Base-by-base conservation (phyloP, 2,329 filamentous ascomycete species). In the Trichoderma atroviride region DNA sequence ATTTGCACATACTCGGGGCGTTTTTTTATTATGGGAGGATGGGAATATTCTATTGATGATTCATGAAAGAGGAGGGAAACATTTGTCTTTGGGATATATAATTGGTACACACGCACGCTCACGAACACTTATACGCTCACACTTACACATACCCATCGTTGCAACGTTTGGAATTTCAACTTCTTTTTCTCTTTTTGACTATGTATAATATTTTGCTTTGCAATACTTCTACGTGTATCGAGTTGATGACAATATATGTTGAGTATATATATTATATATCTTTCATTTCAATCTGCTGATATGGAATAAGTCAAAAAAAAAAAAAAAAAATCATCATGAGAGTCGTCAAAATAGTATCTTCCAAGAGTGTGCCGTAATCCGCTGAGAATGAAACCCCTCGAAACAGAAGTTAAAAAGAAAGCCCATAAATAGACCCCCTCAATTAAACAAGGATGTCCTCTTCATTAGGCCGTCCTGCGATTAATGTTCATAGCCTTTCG, bases 141-240 rank as follows among this genome's bases (percentile, higher is more conserved):
- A 50, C 43, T 22, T 22, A 65, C 19, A 58, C 63, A 64, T 64
- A 64, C 55, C 55, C 55, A 37, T 67, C 40, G 27, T 59, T 58
- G 58, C 14, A 56, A 31, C 31, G 40, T 56, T 19, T 43, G 27
- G 13, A 24, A 19, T 55, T 64, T 9, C 14, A 16, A n/a, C 27
- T 37, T 53, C n/a, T 37, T 53, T 14, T 19, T 19, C 5, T 40
- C 11, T 40, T 6, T 5, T 55, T 40, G 27, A 33, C 37, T 52
- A 31, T 64, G 35, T 16, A 64, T 56, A 33, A 14, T 10, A 55
- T n/a, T n/a, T 40, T 43, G 50, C 47, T 43, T 43, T 27, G 13
- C 13, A 59, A 14, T 24, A 11, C 7, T 22, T 43, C 1, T 4
- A 43, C 3, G 16, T 11, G 3, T 35, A 24, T 22, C 33, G 29